phyloP scores from a whole-genome alignment of 1,284 basidiomycete genomes.

The Phylloboletellus chloephorus region DNA sequence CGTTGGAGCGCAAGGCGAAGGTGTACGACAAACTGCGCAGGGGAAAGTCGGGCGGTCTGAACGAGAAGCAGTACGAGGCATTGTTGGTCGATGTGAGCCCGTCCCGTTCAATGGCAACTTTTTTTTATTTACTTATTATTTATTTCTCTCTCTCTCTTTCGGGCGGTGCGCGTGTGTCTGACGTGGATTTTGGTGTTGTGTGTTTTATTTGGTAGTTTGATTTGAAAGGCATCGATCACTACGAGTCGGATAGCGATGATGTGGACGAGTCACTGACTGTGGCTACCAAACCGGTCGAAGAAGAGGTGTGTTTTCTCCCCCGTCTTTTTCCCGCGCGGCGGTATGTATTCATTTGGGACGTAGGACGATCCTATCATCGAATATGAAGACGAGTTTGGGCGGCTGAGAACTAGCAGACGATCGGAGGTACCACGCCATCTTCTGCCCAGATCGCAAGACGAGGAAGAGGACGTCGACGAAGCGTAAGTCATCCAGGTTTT shows the following conservation, averaged over 20 bases:
- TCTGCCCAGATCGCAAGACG: slow-evolving; percentile 35
- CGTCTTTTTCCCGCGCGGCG: not conserved
- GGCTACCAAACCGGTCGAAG: slow-evolving; percentile 39
- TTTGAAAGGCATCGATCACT: slow-evolving; percentile 49
- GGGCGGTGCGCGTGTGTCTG: slow-evolving; percentile 7
- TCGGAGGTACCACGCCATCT: slow-evolving; percentile 75
- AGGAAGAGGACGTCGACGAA: slow-evolving; percentile 39
- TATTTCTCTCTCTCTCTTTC: not conserved
- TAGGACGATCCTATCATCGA: slow-evolving; percentile 76
- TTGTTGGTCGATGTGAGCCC: slow-evolving; percentile 85
- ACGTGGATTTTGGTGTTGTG: slow-evolving; percentile 7
- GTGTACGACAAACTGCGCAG: slow-evolving; percentile 77
- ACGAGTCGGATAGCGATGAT: slow-evolving; percentile 66
- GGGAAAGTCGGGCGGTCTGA: slow-evolving; percentile 78
- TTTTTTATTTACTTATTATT: not conserved
- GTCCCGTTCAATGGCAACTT: no score
- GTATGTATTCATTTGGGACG: slow-evolving; percentile 6
- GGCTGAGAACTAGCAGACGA: slow-evolving; percentile 58
- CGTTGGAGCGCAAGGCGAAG: slow-evolving; percentile 74
- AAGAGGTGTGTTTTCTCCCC: slow-evolving; percentile 34
- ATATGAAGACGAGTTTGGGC: slow-evolving; percentile 83
- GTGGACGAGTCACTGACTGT: slow-evolving; percentile 66
- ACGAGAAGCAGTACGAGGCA: slow-evolving; percentile 68
- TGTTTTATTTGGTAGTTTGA: slow-evolving; percentile 56
- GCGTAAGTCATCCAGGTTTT: slow-evolving; percentile 40